A percentile compares a stretch with the other conserved stretches of the same genome.
These are phyloP conservation scores for Diplotaxis tenuifolia DNA, from an alignment of 345 rosid genomes.

Conservation along the genomic window DNA sequence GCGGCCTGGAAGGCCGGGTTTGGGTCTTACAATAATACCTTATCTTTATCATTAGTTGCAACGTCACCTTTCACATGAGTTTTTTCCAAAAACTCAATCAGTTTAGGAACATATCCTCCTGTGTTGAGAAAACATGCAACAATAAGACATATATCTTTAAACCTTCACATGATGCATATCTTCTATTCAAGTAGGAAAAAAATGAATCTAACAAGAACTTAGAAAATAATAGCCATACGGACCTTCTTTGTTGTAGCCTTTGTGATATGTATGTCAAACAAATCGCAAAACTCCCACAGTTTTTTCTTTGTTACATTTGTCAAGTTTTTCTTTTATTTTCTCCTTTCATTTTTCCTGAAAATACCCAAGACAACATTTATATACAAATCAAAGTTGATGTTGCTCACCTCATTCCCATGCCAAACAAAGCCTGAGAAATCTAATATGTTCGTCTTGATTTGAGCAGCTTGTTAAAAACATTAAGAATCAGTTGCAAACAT, in stretches of 20 bases:
- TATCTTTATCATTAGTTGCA: conserved; percentile 68
- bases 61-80: conserved; percentile 68
- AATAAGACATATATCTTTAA: neutral
- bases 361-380: conserved; percentile 15
- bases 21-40: conserved; percentile 46
- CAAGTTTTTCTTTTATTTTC: conserved; percentile 79
- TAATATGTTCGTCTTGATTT: conserved; percentile 73
- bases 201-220: neutral
- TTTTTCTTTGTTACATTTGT: conserved; percentile 85
- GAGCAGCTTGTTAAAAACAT: conserved; percentile 85
- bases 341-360: conserved; percentile 78
- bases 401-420: conserved; percentile 82
- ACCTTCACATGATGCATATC: neutral
- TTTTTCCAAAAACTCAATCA: neutral
- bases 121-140: neutral
- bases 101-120: conserved; percentile 56
- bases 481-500: too few relatives aligned
- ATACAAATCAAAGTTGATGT: neutral
- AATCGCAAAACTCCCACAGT: conserved; percentile 71
- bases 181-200: neutral
- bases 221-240: neutral
- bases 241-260: conserved; percentile 81
- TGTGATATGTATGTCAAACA: conserved; percentile 64
- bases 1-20: too few relatives aligned
- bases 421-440: conserved; percentile 93